A percentile compares a stretch with the other conserved stretches of the same genome.
Evolutionary conservation across 1,284 basidiomycete genomes (phyloP).

Genomic region (Cryptococcus sp.): DNA sequence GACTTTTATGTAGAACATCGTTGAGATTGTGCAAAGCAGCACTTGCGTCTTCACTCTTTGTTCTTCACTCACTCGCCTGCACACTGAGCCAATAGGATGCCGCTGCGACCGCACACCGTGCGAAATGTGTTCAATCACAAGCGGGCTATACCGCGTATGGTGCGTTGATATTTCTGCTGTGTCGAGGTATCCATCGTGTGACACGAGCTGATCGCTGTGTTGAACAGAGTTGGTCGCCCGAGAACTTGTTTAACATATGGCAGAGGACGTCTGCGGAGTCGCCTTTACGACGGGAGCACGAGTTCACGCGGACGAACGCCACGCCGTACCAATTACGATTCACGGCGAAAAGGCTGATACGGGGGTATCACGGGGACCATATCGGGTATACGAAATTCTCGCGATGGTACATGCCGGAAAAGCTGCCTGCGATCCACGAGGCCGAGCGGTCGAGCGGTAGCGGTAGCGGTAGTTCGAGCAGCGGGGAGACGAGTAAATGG

Average conservation of each 20-base stretch:
- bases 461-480: not conserved
- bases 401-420: constrained; percentile 87
- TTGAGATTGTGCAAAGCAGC: no score
- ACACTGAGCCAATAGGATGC: not conserved
- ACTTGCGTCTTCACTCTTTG: no score
- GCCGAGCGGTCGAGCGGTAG: constrained; percentile 41
- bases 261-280: constrained; percentile 60
- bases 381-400: constrained; percentile 93
- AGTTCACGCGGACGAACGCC: constrained; percentile 63
- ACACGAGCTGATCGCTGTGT: not conserved
- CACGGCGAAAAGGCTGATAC: constrained; percentile 82
- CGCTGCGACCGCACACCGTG: constrained; percentile 5
- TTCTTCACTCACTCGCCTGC: no score
- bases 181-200: not conserved
- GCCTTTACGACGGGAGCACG: constrained; percentile 56
- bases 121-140: constrained; percentile 44
- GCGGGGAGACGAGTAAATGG: constrained; percentile 58
- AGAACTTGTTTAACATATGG: constrained; percentile 79
- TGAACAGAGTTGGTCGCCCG: constrained; percentile 73
- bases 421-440: constrained; percentile 81
- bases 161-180: constrained; percentile 22
- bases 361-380: constrained; percentile 95
- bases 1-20: no score
- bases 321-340: constrained; percentile 93
- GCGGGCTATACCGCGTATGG: constrained; percentile 51